These are phyloP conservation scores for Curvularia lunata DNA, from an alignment of 2,329 filamentous ascomycete species.

Conservation along the genomic window DNA sequence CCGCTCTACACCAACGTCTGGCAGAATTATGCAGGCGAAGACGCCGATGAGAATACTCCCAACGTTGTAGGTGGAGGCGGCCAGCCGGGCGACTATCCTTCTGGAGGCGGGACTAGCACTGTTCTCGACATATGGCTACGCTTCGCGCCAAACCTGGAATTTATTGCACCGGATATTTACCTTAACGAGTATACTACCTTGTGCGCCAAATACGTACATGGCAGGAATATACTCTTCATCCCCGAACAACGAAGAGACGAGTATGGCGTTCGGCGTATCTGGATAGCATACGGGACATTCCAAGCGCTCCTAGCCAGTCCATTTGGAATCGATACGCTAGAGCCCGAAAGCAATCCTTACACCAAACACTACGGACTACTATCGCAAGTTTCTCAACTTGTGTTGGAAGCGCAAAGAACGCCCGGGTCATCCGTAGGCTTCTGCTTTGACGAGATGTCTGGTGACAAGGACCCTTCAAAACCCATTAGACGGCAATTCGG, in stretches of 20 bases:
- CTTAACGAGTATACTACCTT: constrained; percentile 56
- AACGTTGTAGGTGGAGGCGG: constrained; percentile 53
- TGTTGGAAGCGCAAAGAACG: constrained; percentile 47
- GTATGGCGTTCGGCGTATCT: constrained; percentile 36
- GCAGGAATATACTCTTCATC: constrained; percentile 57
- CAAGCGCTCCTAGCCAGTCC: constrained; percentile 29
- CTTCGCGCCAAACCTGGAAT: constrained; percentile 54
- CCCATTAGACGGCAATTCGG: constrained; percentile 43
- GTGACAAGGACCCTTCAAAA: constrained; percentile 38
- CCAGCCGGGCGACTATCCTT: constrained; percentile 56
- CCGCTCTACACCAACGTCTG: constrained; percentile 58
- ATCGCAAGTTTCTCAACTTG: constrained; percentile 43
- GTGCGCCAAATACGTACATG: constrained; percentile 55
- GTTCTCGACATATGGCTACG: constrained; percentile 55
- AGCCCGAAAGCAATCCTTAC: constrained; percentile 38
- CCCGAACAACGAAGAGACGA: constrained; percentile 61
- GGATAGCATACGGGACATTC: constrained; percentile 36
- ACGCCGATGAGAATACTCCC: constrained; percentile 37
- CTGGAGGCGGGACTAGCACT: constrained; percentile 47
- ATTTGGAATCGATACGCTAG: constrained; percentile 52
- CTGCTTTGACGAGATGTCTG: constrained; percentile 51
- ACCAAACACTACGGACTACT: constrained; percentile 53
- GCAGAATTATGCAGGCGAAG: constrained; percentile 49
- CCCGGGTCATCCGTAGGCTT: constrained; percentile 48
- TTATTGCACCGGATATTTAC: constrained; percentile 58